Conservation (phyloP, 805 yeast species). For the Pichia nanzhaoensis region DNA sequence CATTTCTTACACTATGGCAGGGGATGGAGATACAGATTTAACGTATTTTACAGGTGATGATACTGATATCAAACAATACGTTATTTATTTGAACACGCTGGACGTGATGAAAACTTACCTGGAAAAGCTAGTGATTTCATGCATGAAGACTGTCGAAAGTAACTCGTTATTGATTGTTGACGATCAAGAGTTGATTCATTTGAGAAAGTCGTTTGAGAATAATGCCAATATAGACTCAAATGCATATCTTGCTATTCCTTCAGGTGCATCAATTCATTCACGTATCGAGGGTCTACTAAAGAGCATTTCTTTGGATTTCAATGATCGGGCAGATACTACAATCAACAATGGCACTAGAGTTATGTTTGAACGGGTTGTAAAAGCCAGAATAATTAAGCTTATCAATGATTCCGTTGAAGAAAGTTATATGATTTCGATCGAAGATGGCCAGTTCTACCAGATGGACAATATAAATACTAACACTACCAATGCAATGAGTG, state of each 20-base stretch:
- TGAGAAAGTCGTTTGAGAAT: constrained; percentile 20
- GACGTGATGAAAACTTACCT: constrained; percentile 57
- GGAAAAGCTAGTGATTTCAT: constrained; percentile 41
- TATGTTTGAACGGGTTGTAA: constrained; percentile 34
- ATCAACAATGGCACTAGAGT: constrained; percentile 38
- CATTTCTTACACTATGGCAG: constrained; percentile 30
- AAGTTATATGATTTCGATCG: constrained; percentile 32
- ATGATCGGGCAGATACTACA: constrained; percentile 17
- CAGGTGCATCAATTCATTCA: constrained; percentile 2
- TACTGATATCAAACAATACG: constrained; percentile 42
- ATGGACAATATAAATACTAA: neutral
- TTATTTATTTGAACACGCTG: constrained; percentile 67
- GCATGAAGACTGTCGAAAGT: constrained; percentile 23
- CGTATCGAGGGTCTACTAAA: constrained; percentile 6
- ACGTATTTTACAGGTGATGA: constrained; percentile 23
- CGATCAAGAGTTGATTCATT: constrained; percentile 24
- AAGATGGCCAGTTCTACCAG: constrained; percentile 12
- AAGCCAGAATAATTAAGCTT: constrained; percentile 29
- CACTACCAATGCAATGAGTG: neutral
- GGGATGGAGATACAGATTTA: constrained; percentile 32
- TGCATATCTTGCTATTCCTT: constrained; percentile 18
- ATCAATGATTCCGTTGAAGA: constrained; percentile 34
- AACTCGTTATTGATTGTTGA: constrained; percentile 29
- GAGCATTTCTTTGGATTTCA: constrained; percentile 7
- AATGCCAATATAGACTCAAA: constrained; percentile 9